phyloP scores from a whole-genome alignment of 768 basidiomycete genomes.

The Galerina marginata region DNA sequence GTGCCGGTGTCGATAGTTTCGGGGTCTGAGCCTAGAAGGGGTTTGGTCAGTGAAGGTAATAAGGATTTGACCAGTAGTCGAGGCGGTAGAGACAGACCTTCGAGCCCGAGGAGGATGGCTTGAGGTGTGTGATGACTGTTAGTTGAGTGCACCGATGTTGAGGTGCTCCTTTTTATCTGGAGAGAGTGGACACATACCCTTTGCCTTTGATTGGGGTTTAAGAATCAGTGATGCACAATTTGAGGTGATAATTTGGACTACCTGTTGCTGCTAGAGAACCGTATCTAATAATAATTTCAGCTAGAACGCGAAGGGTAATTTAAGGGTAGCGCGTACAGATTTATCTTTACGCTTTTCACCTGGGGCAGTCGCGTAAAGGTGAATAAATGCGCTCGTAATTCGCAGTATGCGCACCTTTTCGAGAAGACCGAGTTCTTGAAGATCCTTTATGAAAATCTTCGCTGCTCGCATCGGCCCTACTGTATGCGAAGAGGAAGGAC shows the following conservation, averaged over 20 bases:
- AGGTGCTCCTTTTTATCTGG: background rate
- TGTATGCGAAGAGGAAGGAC: conserved; percentile 59
- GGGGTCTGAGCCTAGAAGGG: conserved; percentile 72
- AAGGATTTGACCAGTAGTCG: conserved; percentile 13
- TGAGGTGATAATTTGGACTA: conserved; percentile 23
- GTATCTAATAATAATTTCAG: conserved; percentile 54
- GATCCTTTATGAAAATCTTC: conserved; percentile 83
- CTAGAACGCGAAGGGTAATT: background rate
- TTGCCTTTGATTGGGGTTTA: conserved; percentile 53
- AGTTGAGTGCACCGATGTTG: conserved; percentile 1
- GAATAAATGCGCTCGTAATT: background rate
- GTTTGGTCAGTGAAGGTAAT: background rate
- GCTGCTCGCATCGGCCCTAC: conserved; percentile 83
- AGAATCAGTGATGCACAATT: no score
- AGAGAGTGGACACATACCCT: conserved; percentile 55
- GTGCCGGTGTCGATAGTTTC: conserved; percentile 92
- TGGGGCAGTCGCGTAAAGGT: conserved; percentile 29
- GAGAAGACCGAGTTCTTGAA: conserved; percentile 69
- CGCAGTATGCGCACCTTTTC: conserved; percentile 54
- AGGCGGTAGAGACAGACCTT: conserved; percentile 46
- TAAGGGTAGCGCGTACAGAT: conserved; percentile 56
- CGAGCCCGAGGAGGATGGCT: conserved; percentile 82
- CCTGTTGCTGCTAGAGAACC: conserved; percentile 94
- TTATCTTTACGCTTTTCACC: conserved; percentile 85
- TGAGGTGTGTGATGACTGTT: conserved; percentile 85